These are phyloP conservation scores for Reutealis trisperma DNA, from an alignment of 345 rosid genomes.

Conservation along the genomic window DNA sequence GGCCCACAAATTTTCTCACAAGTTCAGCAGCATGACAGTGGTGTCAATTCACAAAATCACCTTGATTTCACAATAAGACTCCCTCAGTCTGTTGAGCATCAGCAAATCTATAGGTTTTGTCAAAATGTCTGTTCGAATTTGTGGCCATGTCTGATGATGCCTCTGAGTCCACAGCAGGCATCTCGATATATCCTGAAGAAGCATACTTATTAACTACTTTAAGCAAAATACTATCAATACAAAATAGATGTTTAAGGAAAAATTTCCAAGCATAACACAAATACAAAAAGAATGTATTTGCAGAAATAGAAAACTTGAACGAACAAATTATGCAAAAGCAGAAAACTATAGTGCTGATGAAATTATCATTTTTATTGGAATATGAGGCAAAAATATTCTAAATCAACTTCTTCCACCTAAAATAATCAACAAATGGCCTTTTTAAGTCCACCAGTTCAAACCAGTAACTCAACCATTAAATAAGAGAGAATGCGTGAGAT, in stretches of 20 bases:
- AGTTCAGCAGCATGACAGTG: background rate
- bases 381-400: background rate
- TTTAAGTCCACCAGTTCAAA: background rate
- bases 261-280: background rate
- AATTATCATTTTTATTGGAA: background rate
- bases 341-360: background rate
- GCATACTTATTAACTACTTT: background rate
- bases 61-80: slow-evolving; percentile 71
- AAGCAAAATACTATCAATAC: background rate
- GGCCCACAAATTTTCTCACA: background rate
- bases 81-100: slow-evolving; percentile 84
- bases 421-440: background rate
- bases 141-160: slow-evolving; percentile 95
- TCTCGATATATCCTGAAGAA: slow-evolving; percentile 86
- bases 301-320: background rate
- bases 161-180: slow-evolving; percentile 95
- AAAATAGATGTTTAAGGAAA: background rate
- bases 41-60: slow-evolving; percentile 34
- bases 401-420: background rate
- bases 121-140: slow-evolving; percentile 70
- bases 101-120: slow-evolving; percentile 77
- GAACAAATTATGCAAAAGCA: background rate
- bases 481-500: background rate
- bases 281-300: background rate
- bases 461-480: background rate